These are phyloP conservation scores for Meira nashicola DNA, from an alignment of 1,284 basidiomycete genomes.

Conservation along the genomic window DNA sequence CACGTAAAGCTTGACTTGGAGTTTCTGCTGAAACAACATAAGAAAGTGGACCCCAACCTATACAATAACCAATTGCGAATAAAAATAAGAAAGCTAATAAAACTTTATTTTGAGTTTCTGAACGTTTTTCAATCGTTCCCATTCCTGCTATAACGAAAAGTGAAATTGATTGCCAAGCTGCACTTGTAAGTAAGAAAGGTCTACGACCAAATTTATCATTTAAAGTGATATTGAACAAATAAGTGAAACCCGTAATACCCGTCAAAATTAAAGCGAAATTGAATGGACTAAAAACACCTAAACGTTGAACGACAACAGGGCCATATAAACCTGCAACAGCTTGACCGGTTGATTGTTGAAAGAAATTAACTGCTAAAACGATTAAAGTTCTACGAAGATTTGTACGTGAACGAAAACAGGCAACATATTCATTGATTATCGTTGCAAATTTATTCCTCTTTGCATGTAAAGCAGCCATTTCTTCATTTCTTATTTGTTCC, in stretches of 20 bases:
- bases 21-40: conserved; percentile 54
- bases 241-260: conserved; percentile 54
- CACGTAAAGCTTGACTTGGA: conserved; percentile 54
- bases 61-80: conserved; percentile 55
- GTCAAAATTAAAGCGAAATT: conserved; percentile 54
- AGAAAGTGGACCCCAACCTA: conserved; percentile 56
- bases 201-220: conserved; percentile 56
- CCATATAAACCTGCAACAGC: too few relatives aligned
- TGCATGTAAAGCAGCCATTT: conserved; percentile 52
- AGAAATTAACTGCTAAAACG: conserved; percentile 51
- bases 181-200: conserved; percentile 54
- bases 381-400: conserved; percentile 53
- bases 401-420: conserved; percentile 53
- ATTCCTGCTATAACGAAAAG: conserved; percentile 54
- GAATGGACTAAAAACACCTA: conserved; percentile 32
- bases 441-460: conserved; percentile 51
- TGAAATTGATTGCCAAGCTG: conserved; percentile 54
- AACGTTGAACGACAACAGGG: not conserved
- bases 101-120: conserved; percentile 44
- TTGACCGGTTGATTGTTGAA: conserved; percentile 17
- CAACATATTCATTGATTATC: conserved; percentile 55
- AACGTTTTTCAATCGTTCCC: conserved; percentile 25
- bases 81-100: conserved; percentile 57
- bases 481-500: conserved; percentile 52
- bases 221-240: conserved; percentile 54